Conservation (phyloP, 225 moss, liverwort and hornwort species). For the Climacium dendroides region DNA sequence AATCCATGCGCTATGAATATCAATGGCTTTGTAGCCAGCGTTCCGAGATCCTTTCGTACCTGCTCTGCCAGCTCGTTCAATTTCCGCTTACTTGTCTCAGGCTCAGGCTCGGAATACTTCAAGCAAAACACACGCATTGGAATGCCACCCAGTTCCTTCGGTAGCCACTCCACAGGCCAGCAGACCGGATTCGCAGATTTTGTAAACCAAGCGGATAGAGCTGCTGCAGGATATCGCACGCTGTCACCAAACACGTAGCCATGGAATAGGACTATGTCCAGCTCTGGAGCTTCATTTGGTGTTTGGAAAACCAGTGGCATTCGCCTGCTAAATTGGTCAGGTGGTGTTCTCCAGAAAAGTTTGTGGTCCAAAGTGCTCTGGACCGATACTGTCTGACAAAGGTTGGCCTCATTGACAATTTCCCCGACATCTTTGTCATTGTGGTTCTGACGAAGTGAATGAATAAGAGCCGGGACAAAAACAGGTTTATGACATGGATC, state of each 20-base stretch:
- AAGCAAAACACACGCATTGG: constrained; percentile 19
- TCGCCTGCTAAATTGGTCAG: not conserved
- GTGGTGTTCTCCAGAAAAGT: constrained; percentile 5
- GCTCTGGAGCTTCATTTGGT: not conserved
- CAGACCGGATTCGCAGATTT: not conserved
- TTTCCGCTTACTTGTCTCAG: not conserved
- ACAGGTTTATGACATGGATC: not conserved
- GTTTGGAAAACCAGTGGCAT: constrained; percentile 2
- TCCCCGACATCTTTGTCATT: not conserved
- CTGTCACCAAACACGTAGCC: constrained; percentile 23
- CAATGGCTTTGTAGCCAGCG: constrained; percentile 1
- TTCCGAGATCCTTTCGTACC: constrained; percentile 9
- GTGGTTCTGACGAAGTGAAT: not conserved
- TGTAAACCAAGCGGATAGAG: constrained; percentile 23
- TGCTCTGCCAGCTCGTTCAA: constrained; percentile 20
- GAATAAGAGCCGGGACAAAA: not conserved
- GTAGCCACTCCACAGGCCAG: constrained; percentile 28
- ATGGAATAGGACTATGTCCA: constrained; percentile 25
- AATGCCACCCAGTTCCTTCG: not conserved
- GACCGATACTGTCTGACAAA: not conserved
- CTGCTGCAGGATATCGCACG: not conserved
- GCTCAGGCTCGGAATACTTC: not conserved
- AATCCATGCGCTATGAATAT: constrained; percentile 32
- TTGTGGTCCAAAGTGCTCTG: not conserved
- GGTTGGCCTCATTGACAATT: not conserved